Evolutionary conservation across 768 basidiomycete species (phyloP), one percentile per base, ranked within the genome.

Genomic region (Podaxis rugospora): DNA sequence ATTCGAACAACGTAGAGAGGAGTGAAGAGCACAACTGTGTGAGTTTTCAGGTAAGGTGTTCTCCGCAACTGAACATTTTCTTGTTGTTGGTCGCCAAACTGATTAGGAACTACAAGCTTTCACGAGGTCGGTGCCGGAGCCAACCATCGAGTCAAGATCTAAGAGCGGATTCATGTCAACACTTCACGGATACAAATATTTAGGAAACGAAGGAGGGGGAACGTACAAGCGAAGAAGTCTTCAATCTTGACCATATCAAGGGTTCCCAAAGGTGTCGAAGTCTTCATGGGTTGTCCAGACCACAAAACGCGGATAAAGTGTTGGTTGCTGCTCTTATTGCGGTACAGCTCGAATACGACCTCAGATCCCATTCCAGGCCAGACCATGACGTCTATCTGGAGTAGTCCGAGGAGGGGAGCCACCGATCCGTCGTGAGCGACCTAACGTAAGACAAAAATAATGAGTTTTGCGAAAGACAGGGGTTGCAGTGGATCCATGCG

Each of bases 361-460:
- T 76, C 18, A 18, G 42, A 21, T 40, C 21, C 23, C 79, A 82
- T 83, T 32, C 82, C 82, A 13, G 82, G 82, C 82, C 82, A 83
- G 11, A 79, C 79, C 81, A 83, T 83, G 52, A 76, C 66, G 4
- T 75, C 71, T 11, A 82, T 72, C 64, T 83, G 81, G 28, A 82
- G 68, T 59, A 81, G 77, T 1, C 82, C 82, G 28, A 83, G 76
- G 1, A 81, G 72, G 14, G 79, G 69, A 1, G 81, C 73, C 16
- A 82, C 75, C 1, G 82, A 83, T 10, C 81, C 81, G 54, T 83
- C 82, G 59, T 83, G 81, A 1, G 76, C 81, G 36, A 82, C 66
- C 73, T 47, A 5, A 55, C 25, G 14, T n/a, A 37, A 36, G 14
- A n/a, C 21, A 58, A 11, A 35, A 11, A 50, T 7, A 2, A 32